phyloP scores from a whole-genome alignment of 257 asterid genomes.

The Solanum arcanum region DNA sequence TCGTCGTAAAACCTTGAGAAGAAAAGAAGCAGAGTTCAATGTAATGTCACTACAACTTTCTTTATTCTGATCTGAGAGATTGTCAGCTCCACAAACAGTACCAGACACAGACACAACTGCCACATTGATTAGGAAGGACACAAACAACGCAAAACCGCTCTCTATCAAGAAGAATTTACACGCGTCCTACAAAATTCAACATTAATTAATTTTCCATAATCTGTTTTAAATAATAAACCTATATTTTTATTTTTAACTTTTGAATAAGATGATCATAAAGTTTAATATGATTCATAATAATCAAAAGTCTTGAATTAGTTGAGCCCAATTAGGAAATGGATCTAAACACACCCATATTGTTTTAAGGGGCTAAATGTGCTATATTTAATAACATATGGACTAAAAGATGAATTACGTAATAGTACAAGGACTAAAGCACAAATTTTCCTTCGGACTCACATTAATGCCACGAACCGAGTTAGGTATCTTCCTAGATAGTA shows the following conservation, averaged over 20 bases:
- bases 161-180: conserved; percentile 71
- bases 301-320: background rate
- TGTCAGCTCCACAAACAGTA: conserved; percentile 46
- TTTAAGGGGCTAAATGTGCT: background rate
- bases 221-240: background rate
- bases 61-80: conserved; percentile 15
- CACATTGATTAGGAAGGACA: conserved; percentile 69
- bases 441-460: conserved; percentile 21
- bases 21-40: conserved; percentile 80
- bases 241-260: background rate
- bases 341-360: background rate
- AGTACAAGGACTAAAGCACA: background rate
- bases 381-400: no score
- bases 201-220: background rate
- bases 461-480: conserved; percentile 66
- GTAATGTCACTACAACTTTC: conserved; percentile 57
- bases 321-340: background rate
- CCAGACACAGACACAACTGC: conserved; percentile 72
- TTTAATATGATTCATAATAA: background rate
- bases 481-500: conserved; percentile 74
- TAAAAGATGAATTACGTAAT: background rate
- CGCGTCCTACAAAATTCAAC: conserved; percentile 50
- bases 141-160: conserved; percentile 70
- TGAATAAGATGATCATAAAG: background rate
- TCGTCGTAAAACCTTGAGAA: conserved; percentile 46